Evolutionary conservation across 2,329 filamentous ascomycete genomes (phyloP).

Genomic region (Xylariaceae sp.): DNA sequence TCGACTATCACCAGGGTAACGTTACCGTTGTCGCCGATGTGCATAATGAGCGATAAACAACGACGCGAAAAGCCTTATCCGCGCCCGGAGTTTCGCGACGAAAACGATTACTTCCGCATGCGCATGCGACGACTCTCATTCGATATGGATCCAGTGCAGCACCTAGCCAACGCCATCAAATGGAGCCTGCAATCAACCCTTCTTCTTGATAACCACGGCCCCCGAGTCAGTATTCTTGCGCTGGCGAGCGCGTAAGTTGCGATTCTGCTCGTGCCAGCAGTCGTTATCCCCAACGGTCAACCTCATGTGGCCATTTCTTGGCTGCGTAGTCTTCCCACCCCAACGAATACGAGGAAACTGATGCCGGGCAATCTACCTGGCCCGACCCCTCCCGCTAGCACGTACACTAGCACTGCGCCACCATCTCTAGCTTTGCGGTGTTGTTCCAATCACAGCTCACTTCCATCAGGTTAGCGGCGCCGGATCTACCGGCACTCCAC

Average conservation of each 20-base stretch:
- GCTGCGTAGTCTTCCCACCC: not conserved
- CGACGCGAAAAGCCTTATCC: too few relatives aligned
- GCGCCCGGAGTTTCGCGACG: not conserved
- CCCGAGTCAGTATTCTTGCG: not conserved
- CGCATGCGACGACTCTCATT: not conserved
- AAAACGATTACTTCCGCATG: too few relatives aligned
- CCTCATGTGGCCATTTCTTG: not conserved
- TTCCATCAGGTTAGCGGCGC: not conserved
- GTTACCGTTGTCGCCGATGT: too few relatives aligned
- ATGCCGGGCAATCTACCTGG: not conserved
- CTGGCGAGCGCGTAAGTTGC: not conserved
- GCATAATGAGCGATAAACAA: too few relatives aligned
- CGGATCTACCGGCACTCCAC: constrained; percentile 8
- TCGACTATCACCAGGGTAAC: too few relatives aligned
- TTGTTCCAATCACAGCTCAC: not conserved
- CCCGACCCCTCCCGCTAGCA: too few relatives aligned
- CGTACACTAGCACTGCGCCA: not conserved
- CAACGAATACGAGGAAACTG: not conserved
- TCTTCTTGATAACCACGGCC: not conserved
- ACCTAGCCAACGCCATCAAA: constrained; percentile 15
- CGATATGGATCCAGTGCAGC: too few relatives aligned
- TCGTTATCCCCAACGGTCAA: not conserved
- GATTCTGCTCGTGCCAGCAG: not conserved
- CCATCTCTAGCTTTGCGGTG: not conserved
- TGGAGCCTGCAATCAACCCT: constrained; percentile 14